phyloP scores from a whole-genome alignment of 2,329 filamentous ascomycete species.

The Botryosphaeria dothidea region DNA sequence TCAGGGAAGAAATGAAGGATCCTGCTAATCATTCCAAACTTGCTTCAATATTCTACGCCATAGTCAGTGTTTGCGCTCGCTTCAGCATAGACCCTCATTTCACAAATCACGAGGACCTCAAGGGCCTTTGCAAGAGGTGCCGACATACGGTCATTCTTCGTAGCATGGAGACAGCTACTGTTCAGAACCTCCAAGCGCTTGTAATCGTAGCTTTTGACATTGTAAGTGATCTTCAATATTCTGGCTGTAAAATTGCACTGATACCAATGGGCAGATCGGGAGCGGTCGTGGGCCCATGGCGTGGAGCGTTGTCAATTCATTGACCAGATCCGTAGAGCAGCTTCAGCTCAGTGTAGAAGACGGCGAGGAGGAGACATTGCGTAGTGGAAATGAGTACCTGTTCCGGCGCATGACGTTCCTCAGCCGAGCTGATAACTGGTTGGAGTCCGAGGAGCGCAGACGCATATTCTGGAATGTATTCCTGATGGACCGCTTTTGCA shows the following conservation, averaged over 20 bases:
- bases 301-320: constrained; percentile 37
- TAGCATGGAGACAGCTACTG: constrained; percentile 36
- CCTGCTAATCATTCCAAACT: constrained; percentile 22
- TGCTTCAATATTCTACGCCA: constrained; percentile 28
- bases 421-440: constrained; percentile 30
- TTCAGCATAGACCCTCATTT: constrained; percentile 20
- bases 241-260: not conserved
- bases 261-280: constrained; percentile 27
- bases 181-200: constrained; percentile 38
- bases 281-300: constrained; percentile 36
- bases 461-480: constrained; percentile 43
- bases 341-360: constrained; percentile 35
- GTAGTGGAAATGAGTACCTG: constrained; percentile 26
- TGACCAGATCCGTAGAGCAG: constrained; percentile 39
- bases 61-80: constrained; percentile 27
- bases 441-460: constrained; percentile 37
- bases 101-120: constrained; percentile 17
- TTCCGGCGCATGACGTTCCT: constrained; percentile 42
- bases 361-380: constrained; percentile 24
- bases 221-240: constrained; percentile 18
- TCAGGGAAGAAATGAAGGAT: constrained; percentile 29
- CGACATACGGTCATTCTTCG: constrained; percentile 31
- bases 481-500: constrained; percentile 40
- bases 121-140: not conserved
- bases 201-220: constrained; percentile 39